Percentiles rank a stretch among this genome's conserved stretches.
Conservation (phyloP, 2,329 filamentous ascomycete species). For the Penicillium sp. region DNA sequence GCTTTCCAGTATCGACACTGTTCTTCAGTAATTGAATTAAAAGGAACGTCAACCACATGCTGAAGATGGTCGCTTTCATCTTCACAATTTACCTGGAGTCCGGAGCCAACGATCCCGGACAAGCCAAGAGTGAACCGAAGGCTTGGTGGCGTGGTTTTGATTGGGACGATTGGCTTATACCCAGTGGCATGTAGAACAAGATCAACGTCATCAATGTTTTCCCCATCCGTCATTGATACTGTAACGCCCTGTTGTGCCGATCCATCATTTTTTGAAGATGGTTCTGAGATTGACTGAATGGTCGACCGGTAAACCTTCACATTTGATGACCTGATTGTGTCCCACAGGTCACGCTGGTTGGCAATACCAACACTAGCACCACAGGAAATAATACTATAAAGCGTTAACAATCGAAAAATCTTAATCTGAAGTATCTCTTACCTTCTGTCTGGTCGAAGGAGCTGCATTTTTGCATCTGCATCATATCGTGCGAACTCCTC, state of each 20-base stretch:
- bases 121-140: slow-evolving; percentile 18
- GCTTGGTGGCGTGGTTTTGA: slow-evolving; percentile 15
- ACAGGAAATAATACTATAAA: slow-evolving; percentile 21
- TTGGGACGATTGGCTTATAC: slow-evolving; percentile 22
- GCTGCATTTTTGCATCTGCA: slow-evolving; percentile 18
- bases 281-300: slow-evolving; percentile 7
- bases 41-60: neutral
- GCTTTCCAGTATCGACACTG: slow-evolving; percentile 11
- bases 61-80: neutral
- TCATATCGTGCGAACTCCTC: slow-evolving; percentile 16
- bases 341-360: slow-evolving; percentile 27
- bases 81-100: neutral
- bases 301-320: slow-evolving; percentile 23
- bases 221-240: slow-evolving; percentile 11
- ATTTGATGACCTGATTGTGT: slow-evolving; percentile 19
- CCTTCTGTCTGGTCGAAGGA: slow-evolving; percentile 21
- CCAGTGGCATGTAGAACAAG: slow-evolving; percentile 26
- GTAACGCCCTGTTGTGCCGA: neutral
- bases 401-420: neutral
- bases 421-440: neutral
- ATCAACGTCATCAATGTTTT: slow-evolving; percentile 14
- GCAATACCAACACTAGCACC: slow-evolving; percentile 23
- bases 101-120: neutral
- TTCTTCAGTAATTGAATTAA: neutral
- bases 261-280: neutral